These are phyloP conservation scores for Penicillium chermesinum DNA, from an alignment of 495 filamentous ascomycete genomes.

Conservation along the genomic window DNA sequence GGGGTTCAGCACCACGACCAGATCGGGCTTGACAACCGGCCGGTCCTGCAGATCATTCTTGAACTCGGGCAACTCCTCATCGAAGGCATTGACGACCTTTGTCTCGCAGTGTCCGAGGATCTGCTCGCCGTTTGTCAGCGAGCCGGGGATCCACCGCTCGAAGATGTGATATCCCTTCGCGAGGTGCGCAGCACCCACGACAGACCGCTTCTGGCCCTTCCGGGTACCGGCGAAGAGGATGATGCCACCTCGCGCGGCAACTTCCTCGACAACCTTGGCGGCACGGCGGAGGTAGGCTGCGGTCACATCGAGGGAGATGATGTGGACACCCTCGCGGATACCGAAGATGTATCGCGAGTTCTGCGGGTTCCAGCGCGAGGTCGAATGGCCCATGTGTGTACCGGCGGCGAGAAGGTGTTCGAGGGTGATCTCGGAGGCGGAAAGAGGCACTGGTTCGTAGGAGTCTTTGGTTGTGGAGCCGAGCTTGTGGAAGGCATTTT, in stretches of 20 bases:
- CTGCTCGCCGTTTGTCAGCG: constrained; percentile 87
- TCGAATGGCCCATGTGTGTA: constrained; percentile 86
- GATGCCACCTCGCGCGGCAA: constrained; percentile 74
- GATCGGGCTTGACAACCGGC: constrained; percentile 70
- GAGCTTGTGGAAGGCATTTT: constrained; percentile 26
- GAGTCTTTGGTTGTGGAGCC: constrained; percentile 23
- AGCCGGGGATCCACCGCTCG: constrained; percentile 87
- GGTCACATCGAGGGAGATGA: constrained; percentile 84
- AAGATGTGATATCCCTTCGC: constrained; percentile 83
- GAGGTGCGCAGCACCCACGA: constrained; percentile 75
- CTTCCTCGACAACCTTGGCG: constrained; percentile 80
- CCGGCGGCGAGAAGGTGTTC: constrained; percentile 89
- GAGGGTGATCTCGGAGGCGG: constrained; percentile 74
- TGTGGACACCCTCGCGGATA: constrained; percentile 83
- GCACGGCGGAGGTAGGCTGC: constrained; percentile 85
- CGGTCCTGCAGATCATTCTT: constrained; percentile 57
- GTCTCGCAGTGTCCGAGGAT: constrained; percentile 64
- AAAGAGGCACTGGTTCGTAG: constrained; percentile 74
- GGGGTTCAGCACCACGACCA: constrained; percentile 90
- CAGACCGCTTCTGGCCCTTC: constrained; percentile 65
- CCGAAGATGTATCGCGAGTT: constrained; percentile 96
- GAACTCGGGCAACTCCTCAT: constrained; percentile 59
- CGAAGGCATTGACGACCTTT: constrained; percentile 67
- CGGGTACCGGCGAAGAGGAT: constrained; percentile 90
- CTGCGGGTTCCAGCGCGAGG: constrained; percentile 89